Conservation (phyloP, 208 protist species). For the Tetramitus jugosus region DNA sequence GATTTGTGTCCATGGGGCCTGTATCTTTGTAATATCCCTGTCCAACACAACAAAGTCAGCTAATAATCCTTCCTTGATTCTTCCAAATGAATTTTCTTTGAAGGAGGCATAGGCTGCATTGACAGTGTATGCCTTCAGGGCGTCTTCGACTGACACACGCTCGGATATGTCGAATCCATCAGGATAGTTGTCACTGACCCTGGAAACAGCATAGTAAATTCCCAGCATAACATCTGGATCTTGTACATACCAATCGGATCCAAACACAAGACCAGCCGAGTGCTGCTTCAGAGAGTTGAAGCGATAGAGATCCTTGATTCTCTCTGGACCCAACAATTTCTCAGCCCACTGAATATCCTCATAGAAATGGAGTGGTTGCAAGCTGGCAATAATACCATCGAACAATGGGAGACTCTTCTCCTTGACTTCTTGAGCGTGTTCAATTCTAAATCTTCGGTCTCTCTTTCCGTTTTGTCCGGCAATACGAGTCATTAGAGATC, state of each 20-base stretch:
- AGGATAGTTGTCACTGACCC: conserved; percentile 30
- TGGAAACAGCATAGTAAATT: conserved; percentile 50
- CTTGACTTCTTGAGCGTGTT: conserved; percentile 55
- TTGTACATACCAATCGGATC: conserved; percentile 58
- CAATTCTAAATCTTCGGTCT: conserved; percentile 50
- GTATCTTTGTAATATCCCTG: background rate
- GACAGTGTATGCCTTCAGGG: conserved; percentile 50
- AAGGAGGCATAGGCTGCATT: conserved; percentile 52
- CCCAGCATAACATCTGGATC: conserved; percentile 46
- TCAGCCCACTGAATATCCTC: conserved; percentile 55
- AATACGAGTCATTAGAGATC: conserved; percentile 29
- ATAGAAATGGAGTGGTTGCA: conserved; percentile 57
- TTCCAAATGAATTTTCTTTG: conserved; percentile 49
- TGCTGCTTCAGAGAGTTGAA: conserved; percentile 45
- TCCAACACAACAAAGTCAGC: conserved; percentile 52
- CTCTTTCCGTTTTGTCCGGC: conserved; percentile 34
- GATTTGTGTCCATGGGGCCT: background rate
- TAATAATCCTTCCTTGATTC: conserved; percentile 51
- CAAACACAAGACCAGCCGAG: conserved; percentile 42
- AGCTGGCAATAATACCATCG: conserved; percentile 53
- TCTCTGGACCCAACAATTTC: conserved; percentile 40
- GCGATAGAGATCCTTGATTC: conserved; percentile 46
- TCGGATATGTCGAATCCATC: conserved; percentile 49
- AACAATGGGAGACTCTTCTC: conserved; percentile 46
- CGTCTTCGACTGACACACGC: conserved; percentile 50